phyloP scores from a whole-genome alignment of 371 early-diverging fungal species.

The Gilbertella persicaria region DNA sequence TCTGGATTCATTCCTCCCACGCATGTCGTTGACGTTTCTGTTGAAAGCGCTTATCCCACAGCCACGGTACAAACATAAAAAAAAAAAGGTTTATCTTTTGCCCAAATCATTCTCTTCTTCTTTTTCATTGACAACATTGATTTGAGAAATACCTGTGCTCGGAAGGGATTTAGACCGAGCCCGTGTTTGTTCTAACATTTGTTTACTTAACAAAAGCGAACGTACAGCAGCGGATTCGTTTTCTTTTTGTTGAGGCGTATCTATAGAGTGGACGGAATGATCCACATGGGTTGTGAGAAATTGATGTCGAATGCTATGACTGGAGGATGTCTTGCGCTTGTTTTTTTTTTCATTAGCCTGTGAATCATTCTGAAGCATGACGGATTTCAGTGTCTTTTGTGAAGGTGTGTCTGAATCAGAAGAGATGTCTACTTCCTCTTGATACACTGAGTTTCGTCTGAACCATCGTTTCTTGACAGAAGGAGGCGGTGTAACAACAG shows the following conservation, averaged over 20 bases:
- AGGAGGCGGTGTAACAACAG: not conserved
- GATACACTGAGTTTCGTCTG: conserved; percentile 2
- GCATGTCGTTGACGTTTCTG: conserved; percentile 1
- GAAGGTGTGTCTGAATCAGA: conserved; percentile 16
- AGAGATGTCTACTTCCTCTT: not conserved
- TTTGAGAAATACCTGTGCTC: conserved; percentile 16
- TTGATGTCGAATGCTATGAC: not conserved
- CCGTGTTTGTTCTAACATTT: conserved; percentile 14
- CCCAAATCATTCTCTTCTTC: not conserved
- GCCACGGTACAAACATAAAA: conserved; percentile 9
- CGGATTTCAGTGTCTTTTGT: conserved; percentile 18
- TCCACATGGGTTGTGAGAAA: conserved; percentile 12
- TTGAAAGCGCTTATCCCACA: conserved; percentile 22
- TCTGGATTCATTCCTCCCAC: conserved; percentile 21
- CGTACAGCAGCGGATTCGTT: conserved; percentile 4
- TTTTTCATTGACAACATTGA: conserved; percentile 6
- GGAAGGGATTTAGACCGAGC: conserved; percentile 25
- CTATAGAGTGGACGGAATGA: conserved; percentile 7
- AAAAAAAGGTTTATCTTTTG: conserved; percentile 1
- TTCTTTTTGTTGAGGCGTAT: not conserved
- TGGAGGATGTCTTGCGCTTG: conserved; percentile 5
- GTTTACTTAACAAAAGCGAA: conserved; percentile 18
- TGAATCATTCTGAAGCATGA: conserved; percentile 11
- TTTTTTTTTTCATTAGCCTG: not conserved
- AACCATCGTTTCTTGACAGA: conserved; percentile 20